These are phyloP conservation scores for Tuber brumale DNA, from an alignment of 495 filamentous ascomycete species.

Conservation along the genomic window DNA sequence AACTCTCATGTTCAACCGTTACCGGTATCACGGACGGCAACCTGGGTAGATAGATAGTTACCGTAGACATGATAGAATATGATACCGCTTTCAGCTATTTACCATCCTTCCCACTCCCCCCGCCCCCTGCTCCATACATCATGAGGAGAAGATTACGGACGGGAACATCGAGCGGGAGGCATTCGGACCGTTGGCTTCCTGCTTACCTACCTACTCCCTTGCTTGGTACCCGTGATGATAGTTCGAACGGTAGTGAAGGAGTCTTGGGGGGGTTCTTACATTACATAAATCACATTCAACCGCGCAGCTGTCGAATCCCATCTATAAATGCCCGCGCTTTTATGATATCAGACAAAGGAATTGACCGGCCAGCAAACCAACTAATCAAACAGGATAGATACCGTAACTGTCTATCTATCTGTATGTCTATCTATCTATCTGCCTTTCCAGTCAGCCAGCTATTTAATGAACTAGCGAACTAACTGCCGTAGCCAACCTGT, in stretches of 20 bases:
- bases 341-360: not conserved
- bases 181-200: not conserved
- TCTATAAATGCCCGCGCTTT: not conserved
- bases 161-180: not conserved
- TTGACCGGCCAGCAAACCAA: not conserved
- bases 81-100: not conserved
- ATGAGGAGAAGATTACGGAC: not conserved
- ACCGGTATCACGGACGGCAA: not conserved
- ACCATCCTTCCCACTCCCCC: not conserved
- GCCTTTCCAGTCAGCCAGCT: not conserved
- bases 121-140: not conserved
- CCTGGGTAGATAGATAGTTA: not conserved
- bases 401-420: not conserved
- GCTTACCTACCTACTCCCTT: not conserved
- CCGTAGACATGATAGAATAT: not conserved
- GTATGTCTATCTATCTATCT: not conserved
- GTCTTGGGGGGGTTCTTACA: not conserved
- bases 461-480: not conserved
- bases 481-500: not conserved
- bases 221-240: not conserved
- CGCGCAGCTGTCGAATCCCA: not conserved
- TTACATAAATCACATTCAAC: not conserved
- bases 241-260: not conserved
- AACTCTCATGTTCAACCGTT: not conserved
- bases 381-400: not conserved